Base-by-base conservation (phyloP, 176 grass and related monocot species). In the Stipa capillata region DNA sequence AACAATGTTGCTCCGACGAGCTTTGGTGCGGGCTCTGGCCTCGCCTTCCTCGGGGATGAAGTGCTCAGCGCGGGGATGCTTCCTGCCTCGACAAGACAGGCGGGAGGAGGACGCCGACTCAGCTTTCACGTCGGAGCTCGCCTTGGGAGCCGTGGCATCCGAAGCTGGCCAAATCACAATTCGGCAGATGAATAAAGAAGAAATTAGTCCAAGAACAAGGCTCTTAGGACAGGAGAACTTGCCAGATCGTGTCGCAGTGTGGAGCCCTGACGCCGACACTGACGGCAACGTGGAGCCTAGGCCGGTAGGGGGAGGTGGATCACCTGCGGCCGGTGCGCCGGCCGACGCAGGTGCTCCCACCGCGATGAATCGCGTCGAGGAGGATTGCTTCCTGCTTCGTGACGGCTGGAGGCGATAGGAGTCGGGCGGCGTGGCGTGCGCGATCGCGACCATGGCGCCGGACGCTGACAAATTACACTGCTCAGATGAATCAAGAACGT, bases 381-480 rank as follows among this genome's bases (percentile, higher is more conserved):
- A 15, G 45, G 14, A 35, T 7, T 77, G 67, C 80, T 84, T 87
- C 85, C 74, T 72, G 73, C 74, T 55, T 8, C 85, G 45, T 8
- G 34, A 4, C 3, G 74, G 85, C 21, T 13, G 4, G 39, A 33
- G 63, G 18, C 70, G 72, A 23, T 1, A 61, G 0, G 72, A 11
- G 8, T 79, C 24, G 0, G 85, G 79, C 9, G 85, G 79, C 62
- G 29, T 61, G 3, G 79, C 70, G 32, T 43, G 51, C 18, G 71
- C 62, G 17, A 40, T 65, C 78, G 52, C 33, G 12, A 39, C 44
- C 23, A 13, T 25, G 16, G 23, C 40, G 20, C 58, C 48, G 15
- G 8, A 48, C n/a, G 17, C 85, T 87, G 55, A 1, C 9, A 47
- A 15, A 55, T 53, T 33, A n/a, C n/a, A 21, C 21, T 25, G 9